A percentile compares a stretch with the other conserved stretches of the same genome.
phyloP scores from a whole-genome alignment of 495 filamentous ascomycete species.

The Chaetomium fimeti region DNA sequence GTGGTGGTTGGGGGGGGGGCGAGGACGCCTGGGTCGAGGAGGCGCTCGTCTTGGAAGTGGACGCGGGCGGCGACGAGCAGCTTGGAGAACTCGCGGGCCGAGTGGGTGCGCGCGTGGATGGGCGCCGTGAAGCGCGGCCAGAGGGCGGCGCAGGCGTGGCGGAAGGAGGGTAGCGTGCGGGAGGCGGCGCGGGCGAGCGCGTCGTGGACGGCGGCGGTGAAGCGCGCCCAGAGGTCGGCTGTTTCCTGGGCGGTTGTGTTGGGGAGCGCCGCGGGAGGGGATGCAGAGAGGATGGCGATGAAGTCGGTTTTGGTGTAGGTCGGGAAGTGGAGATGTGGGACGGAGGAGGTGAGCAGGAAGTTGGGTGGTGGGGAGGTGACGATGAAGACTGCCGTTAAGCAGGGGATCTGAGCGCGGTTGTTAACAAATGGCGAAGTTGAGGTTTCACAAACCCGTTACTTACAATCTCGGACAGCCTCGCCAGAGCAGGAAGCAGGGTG shows the following conservation, averaged over 20 bases:
- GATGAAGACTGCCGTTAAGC: constrained; percentile 74
- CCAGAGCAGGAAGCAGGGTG: constrained; percentile 72
- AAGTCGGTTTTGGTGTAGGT: constrained; percentile 79
- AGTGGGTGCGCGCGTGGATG: constrained; percentile 60
- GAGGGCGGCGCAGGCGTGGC: constrained; percentile 55
- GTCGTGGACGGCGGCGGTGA: constrained; percentile 71
- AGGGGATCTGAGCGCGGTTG: constrained; percentile 66
- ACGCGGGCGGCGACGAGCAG: constrained; percentile 70
- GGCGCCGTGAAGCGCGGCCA: constrained; percentile 71
- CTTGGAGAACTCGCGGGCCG: constrained; percentile 75
- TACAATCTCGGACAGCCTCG: constrained; percentile 39
- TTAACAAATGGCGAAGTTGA: constrained; percentile 21
- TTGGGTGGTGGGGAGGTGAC: constrained; percentile 68
- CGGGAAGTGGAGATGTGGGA: constrained; percentile 81
- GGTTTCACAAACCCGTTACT: background rate
- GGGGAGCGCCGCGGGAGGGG: constrained; percentile 40
- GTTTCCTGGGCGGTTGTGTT: constrained; percentile 45
- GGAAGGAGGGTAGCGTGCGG: constrained; percentile 62
- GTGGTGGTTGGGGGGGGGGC: constrained; percentile 34
- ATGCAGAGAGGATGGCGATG: constrained; percentile 62
- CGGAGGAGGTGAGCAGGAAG: constrained; percentile 67
- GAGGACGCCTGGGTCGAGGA: constrained; percentile 69
- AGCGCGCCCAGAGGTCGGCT: constrained; percentile 74
- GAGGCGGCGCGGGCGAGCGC: constrained; percentile 64
- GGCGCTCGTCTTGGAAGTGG: constrained; percentile 73